Conservation (phyloP, 108 stramenopile genomes). For the Fragilariopsis cylindrus region DNA sequence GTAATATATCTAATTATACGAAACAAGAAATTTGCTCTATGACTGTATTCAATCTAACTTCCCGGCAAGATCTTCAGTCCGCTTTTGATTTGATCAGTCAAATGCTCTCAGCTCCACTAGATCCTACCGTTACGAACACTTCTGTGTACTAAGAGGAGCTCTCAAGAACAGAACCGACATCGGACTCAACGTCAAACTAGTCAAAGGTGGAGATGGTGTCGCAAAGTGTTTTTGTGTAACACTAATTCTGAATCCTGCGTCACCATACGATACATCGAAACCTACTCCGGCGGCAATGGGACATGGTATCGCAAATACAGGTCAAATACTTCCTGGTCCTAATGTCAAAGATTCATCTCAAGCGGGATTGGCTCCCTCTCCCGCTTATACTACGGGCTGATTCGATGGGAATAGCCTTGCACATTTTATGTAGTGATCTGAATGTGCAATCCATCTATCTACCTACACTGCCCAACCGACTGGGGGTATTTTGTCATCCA, state of each 20-base stretch:
- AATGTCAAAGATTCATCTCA: neutral
- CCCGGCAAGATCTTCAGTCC: conserved; percentile 70
- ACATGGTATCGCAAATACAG: neutral
- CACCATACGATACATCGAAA: conserved; percentile 50
- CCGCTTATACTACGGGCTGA: conserved; percentile 33
- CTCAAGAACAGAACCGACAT: conserved; percentile 66
- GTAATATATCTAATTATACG: conserved; percentile 61
- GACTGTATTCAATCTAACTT: conserved; percentile 88
- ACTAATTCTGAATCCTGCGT: conserved; percentile 67
- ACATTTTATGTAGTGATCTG: too few species aligned
- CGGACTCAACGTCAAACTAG: conserved; percentile 68
- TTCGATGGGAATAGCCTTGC: neutral
- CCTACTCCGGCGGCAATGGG: conserved; percentile 58
- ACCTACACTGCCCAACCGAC: too few species aligned
- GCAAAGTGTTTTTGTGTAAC: conserved; percentile 86
- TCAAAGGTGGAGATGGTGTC: conserved; percentile 72
- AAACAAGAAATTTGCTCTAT: conserved; percentile 81
- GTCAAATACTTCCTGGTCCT: conserved; percentile 21
- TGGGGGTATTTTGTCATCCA: too few species aligned
- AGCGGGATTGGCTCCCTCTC: conserved; percentile 3
- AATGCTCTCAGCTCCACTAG: conserved; percentile 71
- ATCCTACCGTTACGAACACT: conserved; percentile 36
- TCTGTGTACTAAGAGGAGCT: conserved; percentile 47
- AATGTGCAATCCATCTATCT: too few species aligned
- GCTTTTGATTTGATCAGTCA: conserved; percentile 88